Percentiles rank a stretch among this genome's conserved stretches.
Conservation (phyloP, 78 protist species). For the Monocercomonoides exilis region DNA sequence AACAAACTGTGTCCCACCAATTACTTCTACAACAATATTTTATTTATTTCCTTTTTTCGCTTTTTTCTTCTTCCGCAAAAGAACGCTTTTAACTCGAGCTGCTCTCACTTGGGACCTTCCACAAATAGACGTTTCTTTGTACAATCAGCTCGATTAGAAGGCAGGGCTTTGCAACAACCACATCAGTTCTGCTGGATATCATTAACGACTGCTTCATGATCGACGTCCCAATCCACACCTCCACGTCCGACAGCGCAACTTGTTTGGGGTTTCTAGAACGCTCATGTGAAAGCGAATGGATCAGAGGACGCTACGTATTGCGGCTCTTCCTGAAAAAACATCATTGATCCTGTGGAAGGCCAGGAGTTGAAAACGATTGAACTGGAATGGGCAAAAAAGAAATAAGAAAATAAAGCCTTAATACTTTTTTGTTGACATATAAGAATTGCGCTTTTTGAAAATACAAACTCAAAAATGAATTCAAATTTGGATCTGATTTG, state of each 20-base stretch:
- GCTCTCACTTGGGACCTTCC: not conserved
- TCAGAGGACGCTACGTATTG: not conserved
- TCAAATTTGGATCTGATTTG: slow-evolving; percentile 21
- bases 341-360: not conserved
- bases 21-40: slow-evolving; percentile 37
- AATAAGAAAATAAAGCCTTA: not conserved
- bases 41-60: not conserved
- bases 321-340: not conserved
- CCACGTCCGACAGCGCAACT: not conserved
- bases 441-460: not conserved
- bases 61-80: not conserved
- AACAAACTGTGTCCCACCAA: slow-evolving; percentile 47
- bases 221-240: not conserved
- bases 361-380: too few species aligned
- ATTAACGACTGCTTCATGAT: not conserved
- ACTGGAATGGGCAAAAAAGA: slow-evolving; percentile 18
- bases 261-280: not conserved
- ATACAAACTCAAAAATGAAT: not conserved
- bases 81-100: not conserved
- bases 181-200: slow-evolving; percentile 3
- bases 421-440: not conserved
- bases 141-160: slow-evolving; percentile 29
- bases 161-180: slow-evolving; percentile 20
- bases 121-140: not conserved
- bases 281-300: not conserved